Base-by-base conservation (phyloP, 2,329 filamentous ascomycete species). In the Capronia epimyces region DNA sequence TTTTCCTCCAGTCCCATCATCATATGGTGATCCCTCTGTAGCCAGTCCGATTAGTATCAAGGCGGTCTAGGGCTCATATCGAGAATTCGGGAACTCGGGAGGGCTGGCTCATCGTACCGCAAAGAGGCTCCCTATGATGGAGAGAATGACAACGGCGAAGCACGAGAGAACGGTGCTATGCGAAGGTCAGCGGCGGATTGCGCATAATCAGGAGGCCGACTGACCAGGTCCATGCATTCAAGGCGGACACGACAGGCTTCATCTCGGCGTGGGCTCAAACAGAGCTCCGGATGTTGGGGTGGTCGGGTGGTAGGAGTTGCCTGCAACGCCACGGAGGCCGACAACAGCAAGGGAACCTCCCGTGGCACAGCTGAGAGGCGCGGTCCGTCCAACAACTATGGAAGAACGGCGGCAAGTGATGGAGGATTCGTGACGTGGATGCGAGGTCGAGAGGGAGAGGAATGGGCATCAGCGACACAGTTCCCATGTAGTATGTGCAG, bases 171-270 rank as follows among this genome's bases (percentile, higher is more conserved):
- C 75, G 57, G 83, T 86, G 78, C 91, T 96, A 60, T 58, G 60
- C 31, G 16, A 21, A 20, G 13, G 53, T 47, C 43, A 54, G 50
- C 22, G 44, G 60, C 55, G 16, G 46, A 10, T 27, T 9, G 15
- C 41, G 34, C 6, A 18, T n/a, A 7, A 31, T 32, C 46, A 37
- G 7, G 13, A 39, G 36, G 37, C 4, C 42, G 42, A 69, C 82
- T 66, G 76, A 96, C 90, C 90, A 95, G 75, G 84, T 88, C 89
- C 90, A 96, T 66, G 90, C 91, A 75, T 95, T 90, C 75, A 90
- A 80, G 61, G 89, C 84, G 67, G 88, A 86, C 63, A 97, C 87
- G 67, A 97, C 77, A 62, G 91, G 90, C 84, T 96, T 96, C 90
- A 96, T 96, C 66, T 65, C 81, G 75, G 18, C 20, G 39, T 16